Conservation (phyloP, 768 basidiomycete genomes). For the Lentinus brumalis region DNA sequence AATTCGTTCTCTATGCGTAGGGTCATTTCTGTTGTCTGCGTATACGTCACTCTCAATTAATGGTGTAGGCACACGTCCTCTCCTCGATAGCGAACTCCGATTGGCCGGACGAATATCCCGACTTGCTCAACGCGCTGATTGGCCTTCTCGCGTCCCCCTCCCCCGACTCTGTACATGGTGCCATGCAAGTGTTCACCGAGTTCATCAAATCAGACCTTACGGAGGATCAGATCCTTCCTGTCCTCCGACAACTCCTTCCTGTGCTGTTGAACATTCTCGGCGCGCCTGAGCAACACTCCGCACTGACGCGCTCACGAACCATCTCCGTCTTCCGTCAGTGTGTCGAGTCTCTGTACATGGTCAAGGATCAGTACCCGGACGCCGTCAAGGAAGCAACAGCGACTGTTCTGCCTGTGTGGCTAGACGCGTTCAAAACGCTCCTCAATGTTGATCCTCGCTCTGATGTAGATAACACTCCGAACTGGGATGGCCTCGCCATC, state of each 20-base stretch:
- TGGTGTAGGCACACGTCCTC: constrained; percentile 74
- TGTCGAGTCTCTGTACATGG: constrained; percentile 88
- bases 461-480: constrained; percentile 58
- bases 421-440: constrained; percentile 85
- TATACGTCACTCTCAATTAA: neutral
- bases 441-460: constrained; percentile 61
- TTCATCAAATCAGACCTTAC: constrained; percentile 91
- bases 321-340: constrained; percentile 91
- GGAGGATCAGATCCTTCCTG: constrained; percentile 92
- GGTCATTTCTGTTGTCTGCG: constrained; percentile 30
- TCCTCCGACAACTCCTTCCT: constrained; percentile 87
- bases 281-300: constrained; percentile 68
- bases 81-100: constrained; percentile 89
- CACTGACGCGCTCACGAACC: constrained; percentile 82
- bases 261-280: constrained; percentile 82
- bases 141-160: constrained; percentile 72
- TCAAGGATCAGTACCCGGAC: constrained; percentile 89
- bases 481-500: constrained; percentile 84
- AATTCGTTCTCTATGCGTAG: constrained; percentile 81
- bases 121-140: constrained; percentile 77
- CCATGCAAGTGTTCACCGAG: constrained; percentile 94
- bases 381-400: constrained; percentile 82
- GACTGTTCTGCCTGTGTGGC: constrained; percentile 84
- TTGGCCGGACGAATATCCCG: constrained; percentile 97
- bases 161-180: constrained; percentile 83